A percentile compares a stretch with the other conserved stretches of the same genome.
Evolutionary conservation across 345 rosid species (phyloP).

Genomic region (Syzygium aromaticum): DNA sequence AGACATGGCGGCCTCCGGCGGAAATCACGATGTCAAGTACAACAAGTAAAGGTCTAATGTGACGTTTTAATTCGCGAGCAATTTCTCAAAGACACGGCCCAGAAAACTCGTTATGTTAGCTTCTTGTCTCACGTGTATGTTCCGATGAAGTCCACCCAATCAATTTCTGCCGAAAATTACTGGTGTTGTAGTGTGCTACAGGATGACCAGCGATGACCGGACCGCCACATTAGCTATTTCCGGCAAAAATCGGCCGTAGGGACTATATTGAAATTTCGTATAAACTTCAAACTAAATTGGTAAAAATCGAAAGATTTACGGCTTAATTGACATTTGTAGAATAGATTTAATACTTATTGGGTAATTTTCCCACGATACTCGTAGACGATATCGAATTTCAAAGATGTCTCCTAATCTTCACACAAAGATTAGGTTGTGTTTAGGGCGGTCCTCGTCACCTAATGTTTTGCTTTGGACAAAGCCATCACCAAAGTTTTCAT

Average conservation of each 20-base stretch:
- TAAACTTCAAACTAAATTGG: neutral
- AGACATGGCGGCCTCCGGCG: neutral
- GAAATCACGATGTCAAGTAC: neutral
- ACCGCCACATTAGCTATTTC: neutral
- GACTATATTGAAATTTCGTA: rapidly evolving
- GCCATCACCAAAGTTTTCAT: neutral
- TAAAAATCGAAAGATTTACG: neutral
- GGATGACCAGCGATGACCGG: neutral
- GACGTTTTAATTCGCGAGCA: neutral
- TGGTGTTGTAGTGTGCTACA: neutral
- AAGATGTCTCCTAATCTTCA: neutral
- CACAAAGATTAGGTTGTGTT: neutral
- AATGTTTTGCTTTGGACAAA: neutral
- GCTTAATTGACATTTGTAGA: neutral
- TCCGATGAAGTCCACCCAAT: rapidly evolving
- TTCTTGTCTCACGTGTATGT: neutral
- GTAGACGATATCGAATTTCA: neutral
- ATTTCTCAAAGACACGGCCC: neutral
- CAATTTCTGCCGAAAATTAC: no score
- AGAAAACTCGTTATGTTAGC: neutral
- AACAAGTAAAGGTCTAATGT: neutral
- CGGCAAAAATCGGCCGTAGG: rapidly evolving
- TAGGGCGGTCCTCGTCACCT: neutral
- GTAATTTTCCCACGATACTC: neutral
- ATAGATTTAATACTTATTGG: neutral